These are phyloP conservation scores for Eucommia ulmoides DNA, from an alignment of 257 asterid genomes.

Conservation along the genomic window DNA sequence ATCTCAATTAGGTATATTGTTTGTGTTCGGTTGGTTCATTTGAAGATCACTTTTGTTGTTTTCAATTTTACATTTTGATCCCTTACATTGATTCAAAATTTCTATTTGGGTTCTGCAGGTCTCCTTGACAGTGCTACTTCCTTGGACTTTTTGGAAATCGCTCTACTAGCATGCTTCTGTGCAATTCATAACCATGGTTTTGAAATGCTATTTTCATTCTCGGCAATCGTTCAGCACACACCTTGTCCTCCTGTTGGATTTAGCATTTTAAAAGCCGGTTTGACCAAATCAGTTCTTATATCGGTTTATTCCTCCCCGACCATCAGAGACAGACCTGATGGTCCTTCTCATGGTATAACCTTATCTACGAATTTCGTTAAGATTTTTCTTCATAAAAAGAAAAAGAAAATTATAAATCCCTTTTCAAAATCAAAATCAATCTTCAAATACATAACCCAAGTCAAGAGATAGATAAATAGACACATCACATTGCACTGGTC, in stretches of 20 bases:
- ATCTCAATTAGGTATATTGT: slow-evolving; percentile 67
- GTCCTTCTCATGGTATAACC: slow-evolving; percentile 67
- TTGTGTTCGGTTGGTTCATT: slow-evolving; percentile 10
- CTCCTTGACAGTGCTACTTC: slow-evolving; percentile 65
- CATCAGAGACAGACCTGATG: slow-evolving; percentile 36
- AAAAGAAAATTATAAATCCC: too few species aligned
- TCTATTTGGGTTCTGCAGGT: slow-evolving; percentile 35
- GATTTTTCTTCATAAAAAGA: too few species aligned
- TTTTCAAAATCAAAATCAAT: too few species aligned
- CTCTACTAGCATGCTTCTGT: slow-evolving; percentile 89
- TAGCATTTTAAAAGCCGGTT: slow-evolving; percentile 92
- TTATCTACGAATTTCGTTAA: too few species aligned
- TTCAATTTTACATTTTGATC: slow-evolving; percentile 2
- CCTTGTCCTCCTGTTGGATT: slow-evolving; percentile 90
- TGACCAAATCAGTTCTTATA: slow-evolving; percentile 94
- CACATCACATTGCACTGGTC: too few species aligned
- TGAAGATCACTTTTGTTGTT: too few species aligned
- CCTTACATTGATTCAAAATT: background rate
- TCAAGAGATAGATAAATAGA: too few species aligned
- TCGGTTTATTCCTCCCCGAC: slow-evolving; percentile 88
- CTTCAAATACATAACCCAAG: too few species aligned
- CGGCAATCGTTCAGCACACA: slow-evolving; percentile 78
- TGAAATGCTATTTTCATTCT: slow-evolving; percentile 80
- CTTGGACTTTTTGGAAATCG: slow-evolving; percentile 79
- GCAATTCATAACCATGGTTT: slow-evolving; percentile 90